Base-by-base conservation (phyloP, 2,329 filamentous ascomycete species). In the Parastagonospora nodorum region DNA sequence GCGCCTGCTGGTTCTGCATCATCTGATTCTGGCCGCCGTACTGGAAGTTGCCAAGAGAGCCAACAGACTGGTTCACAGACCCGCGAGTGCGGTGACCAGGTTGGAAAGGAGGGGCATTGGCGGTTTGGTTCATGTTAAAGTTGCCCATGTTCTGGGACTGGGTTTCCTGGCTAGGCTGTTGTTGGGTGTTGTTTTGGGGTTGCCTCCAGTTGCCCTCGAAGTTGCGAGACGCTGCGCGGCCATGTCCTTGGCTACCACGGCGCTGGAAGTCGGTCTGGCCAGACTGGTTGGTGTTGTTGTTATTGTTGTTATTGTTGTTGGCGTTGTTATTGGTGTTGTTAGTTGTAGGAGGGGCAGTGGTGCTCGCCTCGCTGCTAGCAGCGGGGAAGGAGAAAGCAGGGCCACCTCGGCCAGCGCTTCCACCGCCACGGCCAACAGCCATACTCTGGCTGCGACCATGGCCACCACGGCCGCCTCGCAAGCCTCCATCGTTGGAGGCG, bases 151-250 rank as follows among this genome's bases (percentile, higher is more conserved):
- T 79, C 57, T 73, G 73, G 50, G 69, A 55, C 58, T 78, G 76
- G 54, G 70, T 73, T 43, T 79, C 75, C 51, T 74, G 72, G 32
- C 68, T 81, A 59, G 83, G 80, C 60, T 71, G 68, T 66, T 82
- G 82, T 63, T 63, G 61, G 43, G 53, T 60, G 52, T 78, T 78
- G 44, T 74, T 77, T 62, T 84, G 84, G 63, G 89, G 92, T 68
- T 92, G 95, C 66, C 94, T 89, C 94, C 94, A 99, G 77, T 99
- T 99, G 66, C 92, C 88, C 63, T 99, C 94, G 69, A 97, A 97
- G 77, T 97, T 99, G 57, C 94, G 87, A 19, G 94, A 99, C 9
- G 85, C 85, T 29, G 87, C 88, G 55, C 94, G 86, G 57, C 84
- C 87, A 72, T 99, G 94, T 49, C 90, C 88, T 60, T 85, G 83